A percentile compares a stretch with the other conserved stretches of the same genome.
phyloP scores from a whole-genome alignment of 345 rosid species.

The Carallia pectinifolia region DNA sequence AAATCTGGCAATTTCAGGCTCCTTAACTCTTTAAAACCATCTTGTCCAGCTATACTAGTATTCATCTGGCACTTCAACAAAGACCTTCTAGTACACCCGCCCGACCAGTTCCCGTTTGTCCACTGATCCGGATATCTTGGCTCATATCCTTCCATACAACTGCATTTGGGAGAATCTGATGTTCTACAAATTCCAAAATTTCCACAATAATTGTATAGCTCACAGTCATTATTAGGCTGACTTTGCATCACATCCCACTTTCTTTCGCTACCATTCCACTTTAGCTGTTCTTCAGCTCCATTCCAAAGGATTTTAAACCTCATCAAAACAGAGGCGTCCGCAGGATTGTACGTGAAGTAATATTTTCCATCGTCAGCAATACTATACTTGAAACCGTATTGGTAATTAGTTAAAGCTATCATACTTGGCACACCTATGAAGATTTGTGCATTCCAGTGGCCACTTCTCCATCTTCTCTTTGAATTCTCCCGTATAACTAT shows the following conservation, averaged over 20 bases:
- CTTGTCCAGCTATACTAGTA: conserved; percentile 13
- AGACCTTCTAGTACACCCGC: conserved; percentile 40
- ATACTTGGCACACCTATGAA: conserved; percentile 61
- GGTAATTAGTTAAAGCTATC: conserved; percentile 30
- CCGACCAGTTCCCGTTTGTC: conserved; percentile 34
- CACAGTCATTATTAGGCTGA: conserved; percentile 61
- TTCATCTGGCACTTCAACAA: conserved; percentile 30
- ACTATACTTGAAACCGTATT: conserved; percentile 55
- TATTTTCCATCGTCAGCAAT: conserved; percentile 39
- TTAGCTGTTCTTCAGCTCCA: conserved; percentile 54
- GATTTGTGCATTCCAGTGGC: conserved; percentile 60
- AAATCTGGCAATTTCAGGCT: conserved; percentile 44
- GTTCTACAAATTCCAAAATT: conserved; percentile 53
- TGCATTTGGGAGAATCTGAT: conserved; percentile 33
- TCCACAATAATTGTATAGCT: conserved; percentile 73
- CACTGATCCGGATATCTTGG: conserved; percentile 30
- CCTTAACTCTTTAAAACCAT: conserved; percentile 27
- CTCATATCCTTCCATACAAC: conserved; percentile 56
- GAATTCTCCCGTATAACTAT: conserved; percentile 61
- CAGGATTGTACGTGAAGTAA: conserved; percentile 56
- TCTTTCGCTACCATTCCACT: conserved; percentile 42
- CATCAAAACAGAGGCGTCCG: conserved; percentile 33
- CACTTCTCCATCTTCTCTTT: conserved; percentile 70
- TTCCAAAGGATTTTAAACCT: conserved; percentile 48
- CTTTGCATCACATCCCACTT: conserved; percentile 43